Evolutionary conservation across 2,329 filamentous ascomycete species (phyloP).

Genomic region (Fonsecaea nubica): DNA sequence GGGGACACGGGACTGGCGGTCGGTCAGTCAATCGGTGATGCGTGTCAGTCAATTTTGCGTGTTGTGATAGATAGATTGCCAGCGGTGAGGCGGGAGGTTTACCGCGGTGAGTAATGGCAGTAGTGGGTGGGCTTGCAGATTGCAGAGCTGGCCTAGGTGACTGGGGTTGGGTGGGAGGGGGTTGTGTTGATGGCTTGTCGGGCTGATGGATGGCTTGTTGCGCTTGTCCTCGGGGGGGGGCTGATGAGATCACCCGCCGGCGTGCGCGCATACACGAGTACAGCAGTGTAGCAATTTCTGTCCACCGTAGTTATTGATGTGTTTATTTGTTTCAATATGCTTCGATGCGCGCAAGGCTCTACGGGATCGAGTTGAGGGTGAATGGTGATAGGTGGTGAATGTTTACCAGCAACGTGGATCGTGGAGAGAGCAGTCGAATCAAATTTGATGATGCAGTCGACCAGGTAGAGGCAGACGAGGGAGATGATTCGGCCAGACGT

Average conservation of each 20-base stretch:
- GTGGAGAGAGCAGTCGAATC: constrained; percentile 34
- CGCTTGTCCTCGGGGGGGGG: constrained; percentile 16
- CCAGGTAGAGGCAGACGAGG: not conserved
- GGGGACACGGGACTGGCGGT: constrained; percentile 16
- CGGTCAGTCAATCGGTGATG: constrained; percentile 18
- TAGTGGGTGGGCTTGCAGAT: constrained; percentile 23
- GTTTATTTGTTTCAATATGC: not conserved
- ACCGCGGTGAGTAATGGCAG: constrained; percentile 21
- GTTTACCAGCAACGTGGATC: constrained; percentile 36
- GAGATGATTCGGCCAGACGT: constrained; percentile 29
- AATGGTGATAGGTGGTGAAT: constrained; percentile 32
- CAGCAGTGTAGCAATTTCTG: not conserved
- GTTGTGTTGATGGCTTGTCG: constrained; percentile 18
- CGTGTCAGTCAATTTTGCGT: constrained; percentile 11
- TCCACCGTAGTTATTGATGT: constrained; percentile 3
- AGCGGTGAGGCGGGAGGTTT: constrained; percentile 22
- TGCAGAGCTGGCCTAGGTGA: constrained; percentile 24
- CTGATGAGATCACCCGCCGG: constrained; percentile 31
- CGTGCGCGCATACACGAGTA: constrained; percentile 11
- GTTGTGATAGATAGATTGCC: constrained; percentile 19
- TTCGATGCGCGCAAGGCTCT: constrained; percentile 29
- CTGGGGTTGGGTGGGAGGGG: constrained; percentile 7
- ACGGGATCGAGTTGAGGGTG: constrained; percentile 19
- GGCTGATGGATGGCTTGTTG: constrained; percentile 24
- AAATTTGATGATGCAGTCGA: constrained; percentile 24